These are phyloP conservation scores for Penicillium sp. DNA, from an alignment of 2,329 filamentous ascomycete genomes.

Conservation along the genomic window DNA sequence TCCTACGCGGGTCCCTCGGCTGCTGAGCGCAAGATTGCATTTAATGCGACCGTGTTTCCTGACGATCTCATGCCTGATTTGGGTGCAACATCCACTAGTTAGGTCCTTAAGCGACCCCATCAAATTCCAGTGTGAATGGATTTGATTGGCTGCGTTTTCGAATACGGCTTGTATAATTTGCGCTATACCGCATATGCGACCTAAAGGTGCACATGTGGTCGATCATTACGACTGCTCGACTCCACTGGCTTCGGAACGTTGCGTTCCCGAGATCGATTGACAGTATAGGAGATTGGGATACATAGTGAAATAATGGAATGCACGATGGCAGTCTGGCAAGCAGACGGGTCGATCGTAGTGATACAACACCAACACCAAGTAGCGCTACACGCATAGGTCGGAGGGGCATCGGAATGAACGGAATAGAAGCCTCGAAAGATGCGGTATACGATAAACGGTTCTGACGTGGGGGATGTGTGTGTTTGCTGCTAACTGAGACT, in stretches of 20 bases:
- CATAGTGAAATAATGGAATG: too few relatives aligned
- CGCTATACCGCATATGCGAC: not conserved
- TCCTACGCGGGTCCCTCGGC: slow-evolving; percentile 1
- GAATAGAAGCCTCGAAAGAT: too few relatives aligned
- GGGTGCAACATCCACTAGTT: not conserved
- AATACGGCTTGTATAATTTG: not conserved
- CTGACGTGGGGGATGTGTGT: too few relatives aligned
- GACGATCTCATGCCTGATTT: slow-evolving; percentile 5
- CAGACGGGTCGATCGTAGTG: too few relatives aligned
- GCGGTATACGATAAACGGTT: too few relatives aligned
- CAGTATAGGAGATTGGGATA: too few relatives aligned
- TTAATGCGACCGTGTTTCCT: not conserved
- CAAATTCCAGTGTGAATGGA: not conserved
- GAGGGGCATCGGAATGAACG: too few relatives aligned
- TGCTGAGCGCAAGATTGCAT: not conserved
- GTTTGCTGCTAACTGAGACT: too few relatives aligned
- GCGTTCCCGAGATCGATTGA: not conserved
- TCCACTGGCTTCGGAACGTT: not conserved
- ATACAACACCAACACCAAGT: too few relatives aligned
- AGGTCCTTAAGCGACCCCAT: slow-evolving; percentile 5
- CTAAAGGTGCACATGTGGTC: not conserved
- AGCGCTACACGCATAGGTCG: too few relatives aligned
- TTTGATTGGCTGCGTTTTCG: not conserved
- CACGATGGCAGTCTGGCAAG: too few relatives aligned
- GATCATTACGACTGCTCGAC: not conserved